These are phyloP conservation scores for Umbelopsis sp. DNA, from an alignment of 192 early-diverging fungal genomes.

Conservation along the genomic window DNA sequence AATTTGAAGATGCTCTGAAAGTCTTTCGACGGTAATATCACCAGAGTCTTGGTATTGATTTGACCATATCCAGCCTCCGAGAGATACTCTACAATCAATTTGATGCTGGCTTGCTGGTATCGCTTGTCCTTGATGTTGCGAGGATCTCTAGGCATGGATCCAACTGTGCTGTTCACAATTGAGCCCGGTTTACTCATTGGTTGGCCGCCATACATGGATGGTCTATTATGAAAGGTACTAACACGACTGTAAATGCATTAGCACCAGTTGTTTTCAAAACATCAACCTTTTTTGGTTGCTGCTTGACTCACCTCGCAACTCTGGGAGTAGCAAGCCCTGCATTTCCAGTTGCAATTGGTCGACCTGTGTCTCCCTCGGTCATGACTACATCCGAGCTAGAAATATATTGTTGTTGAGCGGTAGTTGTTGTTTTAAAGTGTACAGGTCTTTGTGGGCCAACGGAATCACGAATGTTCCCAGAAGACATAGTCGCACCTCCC, in stretches of 20 bases:
- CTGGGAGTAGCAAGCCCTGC: conserved; percentile 3
- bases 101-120: conserved; percentile 55
- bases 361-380: not conserved
- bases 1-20: conserved; percentile 78
- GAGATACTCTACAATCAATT: conserved; percentile 59
- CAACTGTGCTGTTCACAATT: conserved; percentile 1
- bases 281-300: not conserved
- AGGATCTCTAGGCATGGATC: conserved; percentile 31
- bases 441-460: conserved; percentile 6
- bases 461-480: not conserved
- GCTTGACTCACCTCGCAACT: not conserved
- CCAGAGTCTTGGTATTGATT: conserved; percentile 41
- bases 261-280: no score
- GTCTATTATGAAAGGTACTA: not conserved
- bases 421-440: not conserved
- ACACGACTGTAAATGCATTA: not conserved
- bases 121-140: conserved; percentile 42
- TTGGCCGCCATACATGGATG: not conserved
- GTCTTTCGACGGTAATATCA: conserved; percentile 58
- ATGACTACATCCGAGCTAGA: not conserved
- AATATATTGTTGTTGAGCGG: not conserved
- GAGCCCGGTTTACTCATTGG: not conserved
- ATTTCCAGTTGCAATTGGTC: not conserved
- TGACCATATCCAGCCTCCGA: conserved; percentile 56
- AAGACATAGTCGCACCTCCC: not conserved